Evolutionary conservation across 2,329 filamentous ascomycete species (phyloP).

Genomic region (Diaporthe citriasiana): DNA sequence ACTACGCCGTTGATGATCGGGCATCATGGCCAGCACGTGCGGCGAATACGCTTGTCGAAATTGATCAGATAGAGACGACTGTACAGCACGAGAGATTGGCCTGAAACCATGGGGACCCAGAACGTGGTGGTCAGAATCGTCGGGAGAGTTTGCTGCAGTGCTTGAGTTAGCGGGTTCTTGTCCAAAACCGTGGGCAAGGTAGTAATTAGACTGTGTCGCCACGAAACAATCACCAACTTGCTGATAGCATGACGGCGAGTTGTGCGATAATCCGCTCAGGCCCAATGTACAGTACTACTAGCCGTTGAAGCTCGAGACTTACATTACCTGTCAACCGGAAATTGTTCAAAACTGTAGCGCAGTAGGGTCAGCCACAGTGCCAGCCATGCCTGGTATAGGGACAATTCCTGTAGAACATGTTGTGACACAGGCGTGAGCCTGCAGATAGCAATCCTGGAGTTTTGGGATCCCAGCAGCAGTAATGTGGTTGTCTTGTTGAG

Average conservation of each 20-base stretch:
- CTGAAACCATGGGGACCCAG: constrained; percentile 72
- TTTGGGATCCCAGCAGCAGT: not conserved
- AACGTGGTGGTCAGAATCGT: constrained; percentile 61
- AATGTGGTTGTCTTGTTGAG: not conserved
- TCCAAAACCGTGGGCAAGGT: not conserved
- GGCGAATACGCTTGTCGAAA: constrained; percentile 62
- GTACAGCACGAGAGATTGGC: constrained; percentile 73
- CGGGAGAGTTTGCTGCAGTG: constrained; percentile 46
- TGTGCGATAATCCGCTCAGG: not conserved
- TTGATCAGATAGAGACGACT: constrained; percentile 73
- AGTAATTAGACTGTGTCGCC: not conserved
- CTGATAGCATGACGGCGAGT: not conserved
- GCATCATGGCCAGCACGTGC: constrained; percentile 70
- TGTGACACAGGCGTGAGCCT: not conserved
- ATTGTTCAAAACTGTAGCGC: constrained; percentile 56
- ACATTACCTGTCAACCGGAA: constrained; percentile 41
- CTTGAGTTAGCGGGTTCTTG: constrained; percentile 3
- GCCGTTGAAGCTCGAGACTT: constrained; percentile 14
- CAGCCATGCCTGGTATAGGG: not conserved
- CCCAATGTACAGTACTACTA: no score
- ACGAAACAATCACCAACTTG: not conserved
- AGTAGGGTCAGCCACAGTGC: constrained; percentile 54
- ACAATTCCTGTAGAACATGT: no score
- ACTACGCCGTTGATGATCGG: constrained; percentile 65
- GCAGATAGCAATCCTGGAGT: not conserved